A percentile compares a stretch with the other conserved stretches of the same genome.
These are phyloP conservation scores for Fusarium longipes DNA, from an alignment of 2,329 filamentous ascomycete species.

Conservation along the genomic window DNA sequence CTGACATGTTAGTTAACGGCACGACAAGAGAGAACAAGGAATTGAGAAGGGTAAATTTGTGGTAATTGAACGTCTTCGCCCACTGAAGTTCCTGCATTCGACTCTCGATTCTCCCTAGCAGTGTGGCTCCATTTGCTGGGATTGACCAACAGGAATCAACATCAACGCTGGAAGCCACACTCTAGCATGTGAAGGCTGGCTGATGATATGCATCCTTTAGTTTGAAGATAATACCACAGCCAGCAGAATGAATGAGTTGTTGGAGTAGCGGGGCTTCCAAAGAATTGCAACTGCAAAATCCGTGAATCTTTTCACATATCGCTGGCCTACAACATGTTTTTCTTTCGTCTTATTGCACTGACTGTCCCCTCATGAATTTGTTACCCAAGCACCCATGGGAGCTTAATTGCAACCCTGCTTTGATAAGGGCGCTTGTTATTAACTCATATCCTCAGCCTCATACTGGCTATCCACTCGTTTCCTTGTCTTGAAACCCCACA, in stretches of 20 bases:
- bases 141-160: slow-evolving; percentile 7
- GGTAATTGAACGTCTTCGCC: slow-evolving; percentile 17
- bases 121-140: slow-evolving; percentile 14
- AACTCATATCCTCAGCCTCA: slow-evolving; percentile 34
- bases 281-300: background rate
- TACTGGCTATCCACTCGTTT: slow-evolving; percentile 18
- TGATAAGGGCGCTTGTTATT: background rate
- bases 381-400: slow-evolving; percentile 21
- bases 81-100: slow-evolving; percentile 34
- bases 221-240: slow-evolving; percentile 1
- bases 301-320: background rate
- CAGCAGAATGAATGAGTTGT: slow-evolving; percentile 10
- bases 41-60: slow-evolving; percentile 20
- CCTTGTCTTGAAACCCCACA: slow-evolving; percentile 26
- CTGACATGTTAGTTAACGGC: background rate
- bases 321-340: background rate
- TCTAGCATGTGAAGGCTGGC: slow-evolving; percentile 40
- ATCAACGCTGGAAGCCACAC: slow-evolving; percentile 15
- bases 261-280: background rate
- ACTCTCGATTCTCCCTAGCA: slow-evolving; percentile 37
- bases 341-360: background rate
- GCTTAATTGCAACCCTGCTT: slow-evolving; percentile 23
- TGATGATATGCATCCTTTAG: slow-evolving; percentile 5
- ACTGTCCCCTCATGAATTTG: slow-evolving; percentile 4
- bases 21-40: slow-evolving; percentile 27